phyloP scores from a whole-genome alignment of 2,329 filamentous ascomycete species.

The Arachnomyces sp. region DNA sequence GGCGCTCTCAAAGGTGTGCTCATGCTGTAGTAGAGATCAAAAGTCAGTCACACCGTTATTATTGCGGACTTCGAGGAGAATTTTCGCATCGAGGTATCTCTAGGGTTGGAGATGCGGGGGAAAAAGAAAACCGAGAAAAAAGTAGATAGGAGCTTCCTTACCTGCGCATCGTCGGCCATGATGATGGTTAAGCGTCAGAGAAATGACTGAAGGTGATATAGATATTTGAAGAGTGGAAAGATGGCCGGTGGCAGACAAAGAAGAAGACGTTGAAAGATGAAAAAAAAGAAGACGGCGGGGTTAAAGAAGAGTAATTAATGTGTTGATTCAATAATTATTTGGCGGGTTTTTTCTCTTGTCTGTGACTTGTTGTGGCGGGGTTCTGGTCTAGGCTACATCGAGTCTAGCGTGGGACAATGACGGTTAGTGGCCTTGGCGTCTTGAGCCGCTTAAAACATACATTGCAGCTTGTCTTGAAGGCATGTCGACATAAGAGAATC shows the following conservation, averaged over 20 bases:
- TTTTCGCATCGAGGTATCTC: background rate
- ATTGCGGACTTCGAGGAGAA: background rate
- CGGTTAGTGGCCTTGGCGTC: background rate
- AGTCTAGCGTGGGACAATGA: constrained; percentile 13
- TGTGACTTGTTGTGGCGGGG: too few species aligned
- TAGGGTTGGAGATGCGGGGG: constrained; percentile 14
- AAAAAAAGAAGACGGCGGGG: constrained; percentile 15
- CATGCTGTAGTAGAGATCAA: constrained; percentile 45
- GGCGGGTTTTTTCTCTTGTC: too few species aligned
- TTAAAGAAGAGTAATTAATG: constrained; percentile 12
- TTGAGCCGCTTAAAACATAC: background rate
- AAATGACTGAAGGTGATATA: constrained; percentile 12
- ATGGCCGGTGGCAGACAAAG: constrained; percentile 11
- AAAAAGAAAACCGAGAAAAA: constrained; percentile 13
- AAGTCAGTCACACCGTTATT: too few species aligned
- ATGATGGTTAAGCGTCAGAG: constrained; percentile 30
- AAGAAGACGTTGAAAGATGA: constrained; percentile 14
- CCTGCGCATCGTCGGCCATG: constrained; percentile 62
- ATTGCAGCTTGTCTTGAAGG: too few species aligned
- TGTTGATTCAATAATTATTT: too few species aligned
- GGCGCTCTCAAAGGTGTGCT: constrained; percentile 80
- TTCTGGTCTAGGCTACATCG: constrained; percentile 10
- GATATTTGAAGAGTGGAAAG: constrained; percentile 18
- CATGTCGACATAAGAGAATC: too few species aligned
- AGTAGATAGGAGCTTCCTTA: constrained; percentile 36